phyloP scores from a whole-genome alignment of 106 monocot species.

The Gastrodia elata region DNA sequence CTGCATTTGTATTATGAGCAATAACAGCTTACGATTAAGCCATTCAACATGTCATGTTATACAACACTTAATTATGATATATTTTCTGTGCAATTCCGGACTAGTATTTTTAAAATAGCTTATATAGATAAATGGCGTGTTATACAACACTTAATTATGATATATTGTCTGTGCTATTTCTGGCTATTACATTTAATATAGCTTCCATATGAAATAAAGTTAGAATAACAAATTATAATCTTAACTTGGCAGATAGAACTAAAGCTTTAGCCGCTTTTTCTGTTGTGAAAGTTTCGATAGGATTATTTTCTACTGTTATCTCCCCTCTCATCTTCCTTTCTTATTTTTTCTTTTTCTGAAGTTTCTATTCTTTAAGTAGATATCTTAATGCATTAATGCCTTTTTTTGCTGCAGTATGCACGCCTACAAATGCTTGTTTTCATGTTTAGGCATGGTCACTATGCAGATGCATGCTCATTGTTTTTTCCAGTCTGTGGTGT shows the following conservation, averaged over 20 bases:
- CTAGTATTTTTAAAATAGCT: background rate
- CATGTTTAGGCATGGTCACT: slow-evolving; percentile 94
- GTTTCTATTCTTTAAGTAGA: background rate
- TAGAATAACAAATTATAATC: background rate
- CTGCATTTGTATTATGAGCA: background rate
- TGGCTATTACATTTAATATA: background rate
- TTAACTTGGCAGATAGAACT: background rate
- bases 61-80: background rate
- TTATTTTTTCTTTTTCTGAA: background rate
- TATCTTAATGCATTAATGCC: background rate
- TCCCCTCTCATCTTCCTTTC: background rate
- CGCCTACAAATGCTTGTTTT: slow-evolving; percentile 72
- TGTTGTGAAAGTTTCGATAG: no score
- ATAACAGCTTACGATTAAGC: background rate
- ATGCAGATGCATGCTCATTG: slow-evolving; percentile 76
- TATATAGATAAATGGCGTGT: background rate
- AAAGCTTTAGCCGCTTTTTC: no score
- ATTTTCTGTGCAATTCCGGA: background rate
- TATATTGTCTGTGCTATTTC: background rate
- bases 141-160: background rate
- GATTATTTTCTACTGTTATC: no score
- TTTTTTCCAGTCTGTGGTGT: slow-evolving; percentile 63
- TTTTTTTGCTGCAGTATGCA: slow-evolving; percentile 52
- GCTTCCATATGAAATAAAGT: background rate
- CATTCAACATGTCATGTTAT: background rate